Percentiles rank a stretch among this genome's conserved stretches.
These are phyloP conservation scores for Vanrija sp. DNA, from an alignment of 1,284 basidiomycete species.

Conservation along the genomic window DNA sequence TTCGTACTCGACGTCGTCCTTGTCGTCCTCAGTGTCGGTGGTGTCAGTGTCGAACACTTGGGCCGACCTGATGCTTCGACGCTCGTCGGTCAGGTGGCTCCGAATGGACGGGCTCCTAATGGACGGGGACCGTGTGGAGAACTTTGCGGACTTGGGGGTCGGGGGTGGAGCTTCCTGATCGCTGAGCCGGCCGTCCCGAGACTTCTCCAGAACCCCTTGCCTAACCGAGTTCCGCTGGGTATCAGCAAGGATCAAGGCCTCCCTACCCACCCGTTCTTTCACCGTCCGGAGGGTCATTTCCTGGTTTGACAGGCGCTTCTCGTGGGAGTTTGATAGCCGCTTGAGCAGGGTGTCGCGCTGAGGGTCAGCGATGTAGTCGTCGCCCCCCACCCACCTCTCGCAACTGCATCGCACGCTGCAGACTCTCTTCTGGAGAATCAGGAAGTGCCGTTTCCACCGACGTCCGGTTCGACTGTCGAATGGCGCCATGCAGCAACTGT, in stretches of 20 bases:
- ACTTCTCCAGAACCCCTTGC: slow-evolving; percentile 22
- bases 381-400: slow-evolving; percentile 19
- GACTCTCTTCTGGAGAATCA: slow-evolving; percentile 16
- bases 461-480: background rate
- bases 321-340: background rate
- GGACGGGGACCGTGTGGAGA: too few species aligned
- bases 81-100: too few species aligned
- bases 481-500: background rate
- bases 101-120: too few species aligned
- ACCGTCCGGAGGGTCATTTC: background rate
- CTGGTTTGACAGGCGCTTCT: too few species aligned
- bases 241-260: too few species aligned
- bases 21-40: too few species aligned
- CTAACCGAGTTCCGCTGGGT: slow-evolving; percentile 23
- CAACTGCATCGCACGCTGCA: slow-evolving; percentile 29
- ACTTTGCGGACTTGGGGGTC: too few species aligned
- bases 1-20: too few species aligned
- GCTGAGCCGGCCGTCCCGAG: slow-evolving; percentile 16
- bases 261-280: too few species aligned
- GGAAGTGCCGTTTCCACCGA: background rate
- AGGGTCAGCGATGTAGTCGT: background rate
- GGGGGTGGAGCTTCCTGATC: slow-evolving; percentile 23
- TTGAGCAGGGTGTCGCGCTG: slow-evolving; percentile 4
- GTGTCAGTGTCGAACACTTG: too few species aligned
- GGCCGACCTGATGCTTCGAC: too few species aligned